Evolutionary conservation across 2,329 filamentous ascomycete genomes (phyloP).

Genomic region (Cryphonectria japonica): DNA sequence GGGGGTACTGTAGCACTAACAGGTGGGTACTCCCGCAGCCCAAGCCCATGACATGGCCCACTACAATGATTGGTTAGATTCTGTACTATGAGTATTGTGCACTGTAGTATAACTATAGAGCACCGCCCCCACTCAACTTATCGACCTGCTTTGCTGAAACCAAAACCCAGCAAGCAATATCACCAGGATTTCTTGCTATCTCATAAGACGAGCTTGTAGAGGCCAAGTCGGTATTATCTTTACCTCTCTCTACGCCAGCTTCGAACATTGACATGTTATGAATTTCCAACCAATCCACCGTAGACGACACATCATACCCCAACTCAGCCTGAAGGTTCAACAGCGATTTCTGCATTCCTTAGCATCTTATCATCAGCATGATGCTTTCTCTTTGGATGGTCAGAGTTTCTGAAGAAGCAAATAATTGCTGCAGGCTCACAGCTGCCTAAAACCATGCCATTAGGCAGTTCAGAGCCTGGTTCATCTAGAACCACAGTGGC

Average conservation of each 20-base stretch:
- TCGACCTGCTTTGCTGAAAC: background rate
- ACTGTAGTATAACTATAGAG: too few relatives aligned
- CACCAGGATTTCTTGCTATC: too few relatives aligned
- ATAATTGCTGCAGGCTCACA: background rate
- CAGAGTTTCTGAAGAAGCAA: background rate
- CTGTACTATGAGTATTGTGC: too few relatives aligned
- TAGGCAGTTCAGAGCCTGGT: conserved; percentile 23
- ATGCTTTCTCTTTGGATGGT: background rate
- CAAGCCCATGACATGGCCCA: conserved; percentile 1
- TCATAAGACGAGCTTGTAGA: background rate
- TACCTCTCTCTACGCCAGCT: background rate
- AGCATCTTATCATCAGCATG: background rate
- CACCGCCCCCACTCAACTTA: background rate
- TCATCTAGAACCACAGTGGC: conserved; percentile 23
- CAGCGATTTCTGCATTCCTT: background rate
- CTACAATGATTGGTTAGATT: background rate
- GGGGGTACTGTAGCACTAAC: background rate
- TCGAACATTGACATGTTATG: background rate
- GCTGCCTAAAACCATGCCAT: conserved; percentile 26
- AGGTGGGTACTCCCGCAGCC: background rate
- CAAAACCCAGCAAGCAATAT: too few relatives aligned
- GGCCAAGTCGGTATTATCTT: too few relatives aligned
- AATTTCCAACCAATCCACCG: too few relatives aligned
- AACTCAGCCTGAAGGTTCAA: background rate
- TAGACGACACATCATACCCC: background rate